Base-by-base conservation (phyloP, 1,139 yeast species). In the Pichia sp. region DNA sequence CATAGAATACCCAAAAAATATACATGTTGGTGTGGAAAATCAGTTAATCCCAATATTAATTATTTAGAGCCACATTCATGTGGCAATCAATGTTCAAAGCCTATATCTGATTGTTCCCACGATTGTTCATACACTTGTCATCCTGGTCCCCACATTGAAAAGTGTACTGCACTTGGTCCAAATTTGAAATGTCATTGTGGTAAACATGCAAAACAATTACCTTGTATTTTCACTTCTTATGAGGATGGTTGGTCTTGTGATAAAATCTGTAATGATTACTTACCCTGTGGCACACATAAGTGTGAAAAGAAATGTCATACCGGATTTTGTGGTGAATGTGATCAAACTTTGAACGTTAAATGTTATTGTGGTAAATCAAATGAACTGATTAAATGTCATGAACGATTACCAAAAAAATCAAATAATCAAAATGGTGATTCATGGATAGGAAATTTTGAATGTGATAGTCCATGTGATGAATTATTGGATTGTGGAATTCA, bases 21-120 rank as follows among this genome's bases (percentile, higher is more conserved):
- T 66, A 80, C 86, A 0, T 90, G 98, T 65, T 90, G 98, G 98
- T 90, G 97, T 73, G 91, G 93, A 2, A 84, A 87, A 62, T 79
- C 77, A 3, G 71, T 79, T 22, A 80, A 87, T 58, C 97, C 97
- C 0, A 72, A 69, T 19, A 70, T 75, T 5, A 83, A 84, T 60
- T 72, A 76, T 16, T 69, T 83, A 52, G 71, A 79, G 55, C 96
- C 97, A 0, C 95, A 90, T 61, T 84, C 95, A 53, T 91, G 98
- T 73, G 96, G 96, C 7, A 90, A 86, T 67, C 75, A 89, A 0
- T 90, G 97, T 70, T 77, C 77, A 50, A 71, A 71, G 25, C 71
- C 73, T 49, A 71, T 84, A 52, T 36, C 48, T 6, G 19, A 39
- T 10, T 88, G 96, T 67, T 77, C 83, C 1, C 98, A 90, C 65